Evolutionary conservation across 306 rosid species (phyloP).

Genomic region (Prunus davidiana): DNA sequence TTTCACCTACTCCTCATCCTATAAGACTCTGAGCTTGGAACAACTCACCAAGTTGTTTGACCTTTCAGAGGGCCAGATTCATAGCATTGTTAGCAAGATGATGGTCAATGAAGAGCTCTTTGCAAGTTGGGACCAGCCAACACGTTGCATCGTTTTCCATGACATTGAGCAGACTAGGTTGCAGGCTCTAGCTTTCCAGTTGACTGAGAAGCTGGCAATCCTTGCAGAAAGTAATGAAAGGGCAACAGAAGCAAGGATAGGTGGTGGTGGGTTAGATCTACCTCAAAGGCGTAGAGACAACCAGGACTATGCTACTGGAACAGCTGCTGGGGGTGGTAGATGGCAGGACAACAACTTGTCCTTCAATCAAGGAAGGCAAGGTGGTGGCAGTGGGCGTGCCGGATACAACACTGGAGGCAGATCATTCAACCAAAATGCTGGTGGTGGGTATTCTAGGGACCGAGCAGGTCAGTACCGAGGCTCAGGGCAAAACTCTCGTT

Average conservation of each 20-base stretch:
- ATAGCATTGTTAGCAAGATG: slow-evolving; percentile 83
- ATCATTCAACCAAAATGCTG: slow-evolving; percentile 34
- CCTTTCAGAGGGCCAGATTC: slow-evolving; percentile 54
- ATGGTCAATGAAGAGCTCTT: slow-evolving; percentile 92
- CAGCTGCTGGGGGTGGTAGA: slow-evolving; percentile 46
- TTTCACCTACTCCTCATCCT: slow-evolving; percentile 78
- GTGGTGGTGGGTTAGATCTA: slow-evolving; percentile 90
- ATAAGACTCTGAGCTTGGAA: slow-evolving; percentile 66
- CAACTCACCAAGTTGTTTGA: slow-evolving; percentile 76
- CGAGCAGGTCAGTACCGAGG: slow-evolving; percentile 29
- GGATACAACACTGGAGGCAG: slow-evolving; percentile 42
- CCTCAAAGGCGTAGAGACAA: slow-evolving; percentile 76
- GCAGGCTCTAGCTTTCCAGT: slow-evolving; percentile 78
- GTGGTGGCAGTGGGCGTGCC: slow-evolving; percentile 54
- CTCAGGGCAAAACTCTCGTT: slow-evolving; percentile 52
- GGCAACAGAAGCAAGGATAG: slow-evolving; percentile 75
- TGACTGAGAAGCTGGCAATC: slow-evolving; percentile 78
- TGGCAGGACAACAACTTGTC: slow-evolving; percentile 74
- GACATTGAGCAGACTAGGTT: slow-evolving; percentile 55
- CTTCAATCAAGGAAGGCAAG: slow-evolving; percentile 60
- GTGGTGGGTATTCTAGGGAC: slow-evolving; percentile 33
- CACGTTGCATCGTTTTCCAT: slow-evolving; percentile 38
- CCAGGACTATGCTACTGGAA: slow-evolving; percentile 70
- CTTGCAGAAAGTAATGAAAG: slow-evolving; percentile 90
- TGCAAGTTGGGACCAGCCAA: slow-evolving; percentile 55